phyloP scores from a whole-genome alignment of 2,329 filamentous ascomycete species.

The Colletotrichum sidae region DNA sequence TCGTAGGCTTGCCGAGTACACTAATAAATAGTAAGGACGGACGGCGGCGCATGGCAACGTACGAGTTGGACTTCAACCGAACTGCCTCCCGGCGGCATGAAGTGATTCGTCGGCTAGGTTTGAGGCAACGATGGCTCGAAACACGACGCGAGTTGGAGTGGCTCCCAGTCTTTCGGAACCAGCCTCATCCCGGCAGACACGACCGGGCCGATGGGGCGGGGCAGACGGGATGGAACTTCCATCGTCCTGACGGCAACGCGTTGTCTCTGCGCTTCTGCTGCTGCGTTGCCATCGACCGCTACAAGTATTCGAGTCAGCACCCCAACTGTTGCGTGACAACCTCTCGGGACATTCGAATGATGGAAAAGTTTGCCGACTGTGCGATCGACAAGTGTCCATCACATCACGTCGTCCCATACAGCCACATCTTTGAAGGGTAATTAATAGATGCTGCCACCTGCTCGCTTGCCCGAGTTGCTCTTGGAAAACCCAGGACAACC shows the following conservation, averaged over 20 bases:
- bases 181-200: constrained; percentile 22
- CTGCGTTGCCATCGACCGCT: neutral
- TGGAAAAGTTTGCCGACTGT: neutral
- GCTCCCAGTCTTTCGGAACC: constrained; percentile 13
- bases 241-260: neutral
- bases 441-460: neutral
- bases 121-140: constrained; percentile 35
- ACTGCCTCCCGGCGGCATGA: constrained; percentile 17
- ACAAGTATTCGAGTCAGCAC: neutral
- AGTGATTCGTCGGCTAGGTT: constrained; percentile 1
- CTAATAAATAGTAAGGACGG: constrained; percentile 13
- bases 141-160: constrained; percentile 20
- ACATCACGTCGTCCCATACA: constrained; percentile 22
- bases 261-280: constrained; percentile 1
- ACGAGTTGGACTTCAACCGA: constrained; percentile 24
- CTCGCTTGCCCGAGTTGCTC: constrained; percentile 13
- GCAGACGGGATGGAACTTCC: neutral
- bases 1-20: neutral
- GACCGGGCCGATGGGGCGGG: constrained; percentile 12
- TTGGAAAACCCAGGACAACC: constrained; percentile 18
- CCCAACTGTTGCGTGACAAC: no score
- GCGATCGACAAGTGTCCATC: neutral
- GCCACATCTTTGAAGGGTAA: constrained; percentile 9
- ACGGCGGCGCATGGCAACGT: constrained; percentile 17
- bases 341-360: neutral